Evolutionary conservation across 2,329 filamentous ascomycete genomes (phyloP), one percentile per base, ranked within the genome.

Genomic region (Grosmannia huntii): DNA sequence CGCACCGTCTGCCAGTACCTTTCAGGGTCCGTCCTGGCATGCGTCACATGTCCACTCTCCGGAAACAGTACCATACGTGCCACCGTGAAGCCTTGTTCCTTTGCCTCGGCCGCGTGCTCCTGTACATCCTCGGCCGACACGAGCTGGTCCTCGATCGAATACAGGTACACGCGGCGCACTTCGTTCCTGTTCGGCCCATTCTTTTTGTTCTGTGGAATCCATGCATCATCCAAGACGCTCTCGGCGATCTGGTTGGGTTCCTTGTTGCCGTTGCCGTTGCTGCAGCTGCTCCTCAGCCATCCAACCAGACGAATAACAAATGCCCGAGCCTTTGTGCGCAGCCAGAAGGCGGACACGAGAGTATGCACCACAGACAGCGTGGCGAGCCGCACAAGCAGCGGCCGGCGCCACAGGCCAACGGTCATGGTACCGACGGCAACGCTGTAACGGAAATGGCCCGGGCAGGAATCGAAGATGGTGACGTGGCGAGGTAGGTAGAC

Each of bases 1-100:
- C 64, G 71, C 3, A 82, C 70, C 23, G 72, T 66, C 5, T 61
- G 63, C 80, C 80, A 82, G 64, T 83, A 83, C 57, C 78, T 68
- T 52, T 69, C 66, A 28, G 68, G 67, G 59, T 82, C 75, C 0
- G 64, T 64, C 60, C 74, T 72, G 59, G 73, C 71, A 60, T 80
- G 77, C 21, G 76, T 72, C 27, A 82, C 79, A 66, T 83, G 80
- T 27, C 68, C 68, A 4, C 74, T 78, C 41, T 71, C 70, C 31
- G 68, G 66, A 56, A 82, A 82, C 62, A 66, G 65, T 63, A 80
- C 79, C 61, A 68, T 65, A 53, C 70, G 67, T 19, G 31, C 2
- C 0, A 80, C 73, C 4, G 58, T 57, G 46, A 75, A 74, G 2
- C 76, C 77, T 10, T 63, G 68, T 7, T 62, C 60, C 33, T 56